Conservation (phyloP, 352 stramenopile genomes). For the Phytophthora cryptogea region DNA sequence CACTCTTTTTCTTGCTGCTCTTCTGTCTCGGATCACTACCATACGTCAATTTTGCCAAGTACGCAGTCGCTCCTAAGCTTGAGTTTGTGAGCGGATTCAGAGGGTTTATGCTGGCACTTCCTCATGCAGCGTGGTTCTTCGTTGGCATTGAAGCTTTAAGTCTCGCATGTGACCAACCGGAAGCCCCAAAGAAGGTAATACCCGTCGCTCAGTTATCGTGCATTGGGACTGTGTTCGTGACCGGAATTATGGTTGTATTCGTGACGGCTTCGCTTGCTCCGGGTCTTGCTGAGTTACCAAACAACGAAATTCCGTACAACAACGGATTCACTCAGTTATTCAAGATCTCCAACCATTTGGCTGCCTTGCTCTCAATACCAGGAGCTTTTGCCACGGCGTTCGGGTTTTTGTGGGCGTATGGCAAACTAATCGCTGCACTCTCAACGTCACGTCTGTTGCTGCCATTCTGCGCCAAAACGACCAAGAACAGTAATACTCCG, state of each 20-base stretch:
- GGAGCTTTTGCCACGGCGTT: slow-evolving; percentile 21
- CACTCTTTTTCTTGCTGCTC: slow-evolving; percentile 33
- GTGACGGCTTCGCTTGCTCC: too few relatives aligned
- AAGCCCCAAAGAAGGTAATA: slow-evolving; percentile 36
- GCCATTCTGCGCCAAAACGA: too few relatives aligned
- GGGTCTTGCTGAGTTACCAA: slow-evolving; percentile 5
- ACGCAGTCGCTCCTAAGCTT: neutral
- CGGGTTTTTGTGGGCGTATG: slow-evolving; percentile 51
- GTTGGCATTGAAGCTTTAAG: slow-evolving; percentile 40
- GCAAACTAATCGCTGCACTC: slow-evolving; percentile 44
- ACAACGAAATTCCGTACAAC: slow-evolving; percentile 26
- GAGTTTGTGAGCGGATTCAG: slow-evolving; percentile 12
- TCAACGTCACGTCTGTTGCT: slow-evolving; percentile 35
- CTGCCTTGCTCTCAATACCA: slow-evolving; percentile 38
- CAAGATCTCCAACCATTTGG: neutral
- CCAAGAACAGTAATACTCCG: slow-evolving; percentile 9
- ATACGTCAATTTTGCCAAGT: slow-evolving; percentile 19
- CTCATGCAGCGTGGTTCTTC: slow-evolving; percentile 41
- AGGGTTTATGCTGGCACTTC: slow-evolving; percentile 32
- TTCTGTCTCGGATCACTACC: slow-evolving; percentile 35
- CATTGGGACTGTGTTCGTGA: slow-evolving; percentile 38
- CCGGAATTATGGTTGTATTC: slow-evolving; percentile 34
- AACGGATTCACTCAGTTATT: slow-evolving; percentile 36
- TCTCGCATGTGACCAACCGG: slow-evolving; percentile 29
- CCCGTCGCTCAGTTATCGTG: slow-evolving; percentile 40